Conservation (phyloP, 1,139 yeast species). For the Yamadazyma sp. region DNA sequence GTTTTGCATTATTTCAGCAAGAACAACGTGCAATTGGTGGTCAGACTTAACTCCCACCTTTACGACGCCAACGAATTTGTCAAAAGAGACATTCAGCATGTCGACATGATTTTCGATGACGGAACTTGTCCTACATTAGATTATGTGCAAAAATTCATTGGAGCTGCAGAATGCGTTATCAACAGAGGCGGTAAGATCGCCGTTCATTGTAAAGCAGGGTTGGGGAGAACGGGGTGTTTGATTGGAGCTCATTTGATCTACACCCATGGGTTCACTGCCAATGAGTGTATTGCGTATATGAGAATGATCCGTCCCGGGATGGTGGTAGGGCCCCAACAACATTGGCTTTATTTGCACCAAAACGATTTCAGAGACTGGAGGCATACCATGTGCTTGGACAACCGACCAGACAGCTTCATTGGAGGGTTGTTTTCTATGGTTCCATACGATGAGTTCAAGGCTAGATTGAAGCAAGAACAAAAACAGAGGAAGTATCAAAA, state of each 20-base stretch:
- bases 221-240: conserved; percentile 96
- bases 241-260: conserved; percentile 96
- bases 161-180: conserved; percentile 90
- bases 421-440: conserved; percentile 79
- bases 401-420: conserved; percentile 65
- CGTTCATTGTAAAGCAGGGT: conserved; percentile 97
- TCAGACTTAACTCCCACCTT: conserved; percentile 85
- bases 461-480: conserved; percentile 47
- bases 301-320: conserved; percentile 96
- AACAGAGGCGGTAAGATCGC: conserved; percentile 88
- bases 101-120: conserved; percentile 95
- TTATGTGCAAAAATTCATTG: conserved; percentile 86
- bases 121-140: conserved; percentile 97
- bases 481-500: conserved; percentile 42
- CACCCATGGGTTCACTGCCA: conserved; percentile 95
- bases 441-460: conserved; percentile 52
- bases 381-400: conserved; percentile 83
- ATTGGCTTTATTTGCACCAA: conserved; percentile 95
- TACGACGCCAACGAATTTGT: conserved; percentile 85
- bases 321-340: conserved; percentile 99
- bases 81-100: conserved; percentile 78
- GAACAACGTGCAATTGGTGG: conserved; percentile 82
- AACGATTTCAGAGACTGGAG: conserved; percentile 96
- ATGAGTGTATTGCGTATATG: conserved; percentile 95
- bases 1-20: conserved; percentile 74